A percentile compares a stretch with the other conserved stretches of the same genome.
Conservation (phyloP, 176 grass and related monocot genomes). For the Alloteropsis semialata region DNA sequence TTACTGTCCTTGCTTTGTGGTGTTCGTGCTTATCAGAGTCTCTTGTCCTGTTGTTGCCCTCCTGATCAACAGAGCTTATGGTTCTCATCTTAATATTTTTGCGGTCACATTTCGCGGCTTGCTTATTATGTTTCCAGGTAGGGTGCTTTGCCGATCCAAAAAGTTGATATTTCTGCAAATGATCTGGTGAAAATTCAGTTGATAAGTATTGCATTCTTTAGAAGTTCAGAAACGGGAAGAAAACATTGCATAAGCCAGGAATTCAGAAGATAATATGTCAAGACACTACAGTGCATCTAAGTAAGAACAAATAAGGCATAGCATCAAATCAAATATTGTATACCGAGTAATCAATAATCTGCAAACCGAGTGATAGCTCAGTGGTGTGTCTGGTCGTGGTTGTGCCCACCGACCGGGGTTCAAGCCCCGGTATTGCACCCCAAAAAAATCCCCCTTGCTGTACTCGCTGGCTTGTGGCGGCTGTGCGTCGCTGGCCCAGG, state of each 20-base stretch:
- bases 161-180: conserved; percentile 32
- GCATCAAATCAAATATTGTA: background rate
- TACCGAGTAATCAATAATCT: background rate
- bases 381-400: no score
- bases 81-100: conserved; percentile 28
- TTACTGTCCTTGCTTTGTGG: conserved; percentile 29
- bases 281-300: conserved; percentile 11
- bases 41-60: conserved; percentile 14
- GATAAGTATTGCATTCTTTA: conserved; percentile 18
- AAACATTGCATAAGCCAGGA: background rate
- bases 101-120: background rate
- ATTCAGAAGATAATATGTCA: conserved; percentile 3
- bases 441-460: background rate
- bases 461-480: no score
- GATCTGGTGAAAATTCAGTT: conserved; percentile 45
- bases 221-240: background rate
- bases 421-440: no score
- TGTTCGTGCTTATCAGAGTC: background rate
- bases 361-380: no score
- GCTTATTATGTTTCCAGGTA: conserved; percentile 21
- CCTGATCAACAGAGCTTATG: conserved; percentile 19
- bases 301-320: conserved; percentile 3
- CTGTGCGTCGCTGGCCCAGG: no score
- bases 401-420: background rate
- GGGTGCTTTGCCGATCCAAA: conserved; percentile 38